phyloP scores from a whole-genome alignment of 768 basidiomycete species.

The Tylopilus cervinicoccineus region DNA sequence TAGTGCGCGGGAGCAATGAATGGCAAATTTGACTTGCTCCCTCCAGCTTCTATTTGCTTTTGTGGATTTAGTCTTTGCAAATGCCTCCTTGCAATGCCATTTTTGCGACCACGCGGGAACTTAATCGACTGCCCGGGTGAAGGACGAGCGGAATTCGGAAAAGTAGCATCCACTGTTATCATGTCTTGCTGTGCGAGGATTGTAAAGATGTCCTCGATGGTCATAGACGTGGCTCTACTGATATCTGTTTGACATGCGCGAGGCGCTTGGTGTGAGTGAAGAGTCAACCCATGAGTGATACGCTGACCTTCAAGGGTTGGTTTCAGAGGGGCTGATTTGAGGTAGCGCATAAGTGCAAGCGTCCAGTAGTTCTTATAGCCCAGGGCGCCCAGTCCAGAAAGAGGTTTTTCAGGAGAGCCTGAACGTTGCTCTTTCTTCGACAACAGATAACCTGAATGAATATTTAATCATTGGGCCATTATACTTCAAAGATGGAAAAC shows the following conservation, averaged over 20 bases:
- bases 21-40: slow-evolving; percentile 42
- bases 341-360: slow-evolving; percentile 77
- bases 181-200: slow-evolving; percentile 71
- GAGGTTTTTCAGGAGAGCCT: slow-evolving; percentile 94
- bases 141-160: slow-evolving; percentile 52
- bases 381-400: slow-evolving; percentile 87
- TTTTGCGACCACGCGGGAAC: slow-evolving; percentile 61
- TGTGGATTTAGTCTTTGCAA: slow-evolving; percentile 52
- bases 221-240: slow-evolving; percentile 83
- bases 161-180: slow-evolving; percentile 53
- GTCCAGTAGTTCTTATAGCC: slow-evolving; percentile 98
- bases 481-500: slow-evolving; percentile 11
- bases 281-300: slow-evolving; percentile 6
- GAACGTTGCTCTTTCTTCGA: slow-evolving; percentile 90
- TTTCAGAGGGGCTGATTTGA: slow-evolving; percentile 54
- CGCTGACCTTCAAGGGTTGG: slow-evolving; percentile 71
- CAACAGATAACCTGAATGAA: slow-evolving; percentile 76
- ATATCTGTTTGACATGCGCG: slow-evolving; percentile 55
- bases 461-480: neutral
- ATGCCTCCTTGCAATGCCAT: slow-evolving; percentile 61
- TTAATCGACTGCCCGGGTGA: slow-evolving; percentile 79
- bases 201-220: slow-evolving; percentile 78
- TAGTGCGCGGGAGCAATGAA: slow-evolving; percentile 69
- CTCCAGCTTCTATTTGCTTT: slow-evolving; percentile 35
- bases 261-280: slow-evolving; percentile 18